A percentile compares a stretch with the other conserved stretches of the same genome.
These are phyloP conservation scores for Fusarium pseudoanthophilum DNA, from an alignment of 2,329 filamentous ascomycete genomes.

Conservation along the genomic window DNA sequence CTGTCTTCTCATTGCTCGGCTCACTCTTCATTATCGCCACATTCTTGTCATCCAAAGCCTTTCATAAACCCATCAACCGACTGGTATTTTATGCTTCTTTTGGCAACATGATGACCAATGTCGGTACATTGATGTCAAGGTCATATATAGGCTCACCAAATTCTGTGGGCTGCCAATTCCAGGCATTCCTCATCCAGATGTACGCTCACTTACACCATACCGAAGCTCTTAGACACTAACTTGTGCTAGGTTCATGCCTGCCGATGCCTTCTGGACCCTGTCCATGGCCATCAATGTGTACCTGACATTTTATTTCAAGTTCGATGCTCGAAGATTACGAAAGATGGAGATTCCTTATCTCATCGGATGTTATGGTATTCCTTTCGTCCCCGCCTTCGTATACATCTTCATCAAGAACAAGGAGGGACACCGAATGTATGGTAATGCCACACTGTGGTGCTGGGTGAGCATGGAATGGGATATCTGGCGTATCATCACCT, in stretches of 20 bases:
- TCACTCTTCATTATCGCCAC: slow-evolving; percentile 78
- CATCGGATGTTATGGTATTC: slow-evolving; percentile 76
- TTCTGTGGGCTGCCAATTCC: slow-evolving; percentile 73
- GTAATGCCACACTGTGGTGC: slow-evolving; percentile 82
- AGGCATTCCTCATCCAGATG: slow-evolving; percentile 86
- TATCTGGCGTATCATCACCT: slow-evolving; percentile 76
- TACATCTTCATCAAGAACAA: slow-evolving; percentile 72
- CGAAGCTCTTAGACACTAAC: slow-evolving; percentile 23
- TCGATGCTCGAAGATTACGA: slow-evolving; percentile 71
- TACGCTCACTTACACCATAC: slow-evolving; percentile 53
- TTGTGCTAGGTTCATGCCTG: slow-evolving; percentile 76
- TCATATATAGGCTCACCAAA: slow-evolving; percentile 62
- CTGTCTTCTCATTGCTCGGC: slow-evolving; percentile 76
- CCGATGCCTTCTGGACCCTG: slow-evolving; percentile 80
- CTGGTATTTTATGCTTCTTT: slow-evolving; percentile 86
- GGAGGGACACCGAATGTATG: slow-evolving; percentile 71
- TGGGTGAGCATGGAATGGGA: slow-evolving; percentile 78
- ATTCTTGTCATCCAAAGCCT: slow-evolving; percentile 73
- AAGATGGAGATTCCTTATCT: slow-evolving; percentile 78
- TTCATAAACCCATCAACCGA: slow-evolving; percentile 88
- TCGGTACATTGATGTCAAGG: slow-evolving; percentile 78
- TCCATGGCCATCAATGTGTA: slow-evolving; percentile 89
- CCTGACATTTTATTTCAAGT: slow-evolving; percentile 81
- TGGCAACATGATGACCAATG: slow-evolving; percentile 81
- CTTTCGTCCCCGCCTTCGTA: slow-evolving; percentile 73